Evolutionary conservation across 331 rosid genomes (phyloP), one percentile per base, ranked within the genome.

Genomic region (Pyracantha coccinea): DNA sequence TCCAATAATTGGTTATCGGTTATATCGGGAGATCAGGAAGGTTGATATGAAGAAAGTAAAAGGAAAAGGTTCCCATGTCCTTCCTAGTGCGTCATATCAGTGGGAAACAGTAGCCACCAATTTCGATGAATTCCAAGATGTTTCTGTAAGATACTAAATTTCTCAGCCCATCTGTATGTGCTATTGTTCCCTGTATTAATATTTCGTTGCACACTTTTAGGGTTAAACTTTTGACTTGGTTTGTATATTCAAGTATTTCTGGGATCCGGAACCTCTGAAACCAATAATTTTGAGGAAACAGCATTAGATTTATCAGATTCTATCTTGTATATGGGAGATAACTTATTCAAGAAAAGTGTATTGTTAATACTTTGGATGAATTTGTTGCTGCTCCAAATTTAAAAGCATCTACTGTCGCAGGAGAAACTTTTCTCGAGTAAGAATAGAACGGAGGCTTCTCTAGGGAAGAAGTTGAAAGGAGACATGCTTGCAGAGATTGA

Each of bases 401-500:
- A 75, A 84, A 68, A 81, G 52, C 57, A 71, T 82, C 73, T 75
- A 44, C 65, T 64, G 35, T 68, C 65, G 35, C 88, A 95, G 99
- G 98, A 92, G 75, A 95, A 95, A 81, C 99, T 95, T 83, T 92
- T 92, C 80, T 70, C 90, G 31, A 92, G 99, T 89, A 86, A 88
- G 81, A 95, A 86, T 82, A 88, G 97, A 79, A 82, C 88, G 21
- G 99, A 95, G 87, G 87, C 75, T 74, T 89, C 92, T 20, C 72
- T 95, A 24, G 99, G 98, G 35, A 95, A 95, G 86, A 92, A 81
- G 87, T 80, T 95, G 84, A 95, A 90, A 88, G 87, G 83, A 59
- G 97, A 92, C 89, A 88, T 92, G 97, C 97, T 95, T 81, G 93
- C 96, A 68, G 99, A 95, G 89, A 88, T 95, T 77, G 99, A 95